Evolutionary conservation across 2,329 filamentous ascomycete genomes (phyloP).

Genomic region (Xylaria polymorpha): DNA sequence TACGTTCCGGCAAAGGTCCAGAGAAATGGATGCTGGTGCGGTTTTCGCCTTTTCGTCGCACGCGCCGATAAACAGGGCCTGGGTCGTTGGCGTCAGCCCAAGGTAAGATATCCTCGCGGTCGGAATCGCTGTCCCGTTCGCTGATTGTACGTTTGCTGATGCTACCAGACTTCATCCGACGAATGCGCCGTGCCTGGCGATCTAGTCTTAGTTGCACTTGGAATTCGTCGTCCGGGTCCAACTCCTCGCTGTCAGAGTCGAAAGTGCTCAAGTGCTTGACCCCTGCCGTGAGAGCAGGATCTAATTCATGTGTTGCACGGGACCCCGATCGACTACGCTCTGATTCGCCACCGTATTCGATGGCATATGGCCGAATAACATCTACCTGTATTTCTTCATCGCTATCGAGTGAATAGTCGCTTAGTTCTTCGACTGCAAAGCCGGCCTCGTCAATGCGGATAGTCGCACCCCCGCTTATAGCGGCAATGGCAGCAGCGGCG

Average conservation of each 20-base stretch:
- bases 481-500: conserved; percentile 35
- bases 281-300: conserved; percentile 45
- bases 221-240: conserved; percentile 47
- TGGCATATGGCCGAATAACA: conserved; percentile 46
- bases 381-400: conserved; percentile 44
- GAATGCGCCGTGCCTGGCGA: conserved; percentile 44
- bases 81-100: conserved; percentile 45
- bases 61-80: conserved; percentile 43
- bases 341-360: conserved; percentile 47
- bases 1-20: conserved; percentile 47
- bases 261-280: conserved; percentile 48
- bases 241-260: conserved; percentile 44
- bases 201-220: conserved; percentile 37
- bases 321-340: conserved; percentile 47
- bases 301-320: conserved; percentile 45
- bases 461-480: conserved; percentile 33
- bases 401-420: conserved; percentile 46
- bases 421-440: conserved; percentile 50
- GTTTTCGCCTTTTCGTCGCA: conserved; percentile 49
- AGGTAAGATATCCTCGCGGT: conserved; percentile 49
- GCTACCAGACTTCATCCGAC: conserved; percentile 51
- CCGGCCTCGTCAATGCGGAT: conserved; percentile 40
- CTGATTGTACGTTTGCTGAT: conserved; percentile 53
- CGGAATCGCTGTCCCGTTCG: conserved; percentile 51
- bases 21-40: conserved; percentile 49